These are phyloP conservation scores for Phytophthora capsici DNA, from an alignment of 352 stramenopile genomes.

Conservation along the genomic window DNA sequence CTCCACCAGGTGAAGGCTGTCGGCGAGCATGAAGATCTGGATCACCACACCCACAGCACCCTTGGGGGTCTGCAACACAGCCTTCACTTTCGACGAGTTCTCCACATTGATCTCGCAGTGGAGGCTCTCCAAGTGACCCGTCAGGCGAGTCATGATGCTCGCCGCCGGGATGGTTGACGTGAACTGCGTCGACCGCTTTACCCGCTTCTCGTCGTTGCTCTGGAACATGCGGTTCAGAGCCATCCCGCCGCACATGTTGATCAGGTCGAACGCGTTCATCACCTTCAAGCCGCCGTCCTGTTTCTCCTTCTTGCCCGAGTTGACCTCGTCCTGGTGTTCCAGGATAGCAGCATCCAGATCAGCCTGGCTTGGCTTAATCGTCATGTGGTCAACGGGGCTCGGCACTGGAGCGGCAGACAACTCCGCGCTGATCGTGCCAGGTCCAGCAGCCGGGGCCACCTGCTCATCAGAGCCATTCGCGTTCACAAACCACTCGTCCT, in stretches of 20 bases:
- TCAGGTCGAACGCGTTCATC: slow-evolving; percentile 93
- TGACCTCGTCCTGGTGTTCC: slow-evolving; percentile 82
- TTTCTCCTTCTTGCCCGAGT: slow-evolving; percentile 74
- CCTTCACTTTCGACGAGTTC: slow-evolving; percentile 85
- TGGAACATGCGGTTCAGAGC: slow-evolving; percentile 92
- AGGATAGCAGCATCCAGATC: slow-evolving; percentile 84
- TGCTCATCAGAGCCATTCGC: slow-evolving; percentile 47
- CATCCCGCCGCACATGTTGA: slow-evolving; percentile 93
- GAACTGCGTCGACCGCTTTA: slow-evolving; percentile 88
- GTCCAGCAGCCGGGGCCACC: slow-evolving; percentile 19
- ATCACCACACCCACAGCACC: slow-evolving; percentile 90
- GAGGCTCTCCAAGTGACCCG: slow-evolving; percentile 75
- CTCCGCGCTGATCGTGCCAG: slow-evolving; percentile 25
- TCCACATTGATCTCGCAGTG: slow-evolving; percentile 86
- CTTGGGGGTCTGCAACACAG: slow-evolving; percentile 85
- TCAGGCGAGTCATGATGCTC: slow-evolving; percentile 81
- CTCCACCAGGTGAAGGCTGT: slow-evolving; percentile 87
- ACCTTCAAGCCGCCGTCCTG: slow-evolving; percentile 74
- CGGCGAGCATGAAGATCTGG: slow-evolving; percentile 90
- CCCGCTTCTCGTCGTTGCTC: slow-evolving; percentile 86
- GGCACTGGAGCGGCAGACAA: slow-evolving; percentile 21
- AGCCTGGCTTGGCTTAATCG: slow-evolving; percentile 83
- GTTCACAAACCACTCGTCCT: slow-evolving; percentile 91
- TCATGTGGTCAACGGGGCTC: slow-evolving; percentile 49
- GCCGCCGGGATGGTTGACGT: slow-evolving; percentile 82